Base-by-base conservation (phyloP, 371 early-diverging fungal genomes). In the Paraphysoderma sedebokerense region DNA sequence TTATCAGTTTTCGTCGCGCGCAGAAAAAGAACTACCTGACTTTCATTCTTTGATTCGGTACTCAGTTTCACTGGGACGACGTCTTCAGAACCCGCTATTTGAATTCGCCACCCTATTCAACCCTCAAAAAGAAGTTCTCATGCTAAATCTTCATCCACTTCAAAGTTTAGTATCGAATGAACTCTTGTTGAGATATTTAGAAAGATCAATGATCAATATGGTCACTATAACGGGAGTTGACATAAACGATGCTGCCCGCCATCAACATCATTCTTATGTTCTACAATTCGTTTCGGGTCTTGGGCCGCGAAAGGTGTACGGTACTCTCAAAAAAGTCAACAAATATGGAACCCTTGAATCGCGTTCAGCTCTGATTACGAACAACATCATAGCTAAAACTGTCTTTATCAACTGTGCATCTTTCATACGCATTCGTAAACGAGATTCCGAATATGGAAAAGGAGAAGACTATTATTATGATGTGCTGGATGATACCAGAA, bases 341-440 rank as follows among this genome's bases (percentile, higher is more conserved):
- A 54, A 51, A 4, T 47, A 37, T 26, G 55, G 46, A 9, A n/a
- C 23, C 40, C 60, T 80, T 0, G 74, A 76, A 48, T 63, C 67
- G 31, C 73, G 95, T 53, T 60, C 74, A 36, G 82, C 82, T 4
- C 71, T 92, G 12, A 70, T 93, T 5, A 53, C 68, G 24, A 66
- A 81, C 23, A 63, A 70, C 45, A 50, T 85, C 48, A 64, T 76
- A 48, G 75, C 79, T 2, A 74, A 70, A 60, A 76, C 64, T 31
- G 79, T 92, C 30, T 96, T 92, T 55, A 76, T 85, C 72, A 98
- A 93, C 62, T 87, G 90, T 57, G 82, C 89, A 19, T 78, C 85
- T 38, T 96, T 91, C 63, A 56, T 98, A 28, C 82, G 87, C 39
- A 79, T 98, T 45, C 60, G 60, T 7, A 29, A 36, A 15, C n/a